Evolutionary conservation across 1,284 basidiomycete species (phyloP).

Genomic region (Moniliella sp.): DNA sequence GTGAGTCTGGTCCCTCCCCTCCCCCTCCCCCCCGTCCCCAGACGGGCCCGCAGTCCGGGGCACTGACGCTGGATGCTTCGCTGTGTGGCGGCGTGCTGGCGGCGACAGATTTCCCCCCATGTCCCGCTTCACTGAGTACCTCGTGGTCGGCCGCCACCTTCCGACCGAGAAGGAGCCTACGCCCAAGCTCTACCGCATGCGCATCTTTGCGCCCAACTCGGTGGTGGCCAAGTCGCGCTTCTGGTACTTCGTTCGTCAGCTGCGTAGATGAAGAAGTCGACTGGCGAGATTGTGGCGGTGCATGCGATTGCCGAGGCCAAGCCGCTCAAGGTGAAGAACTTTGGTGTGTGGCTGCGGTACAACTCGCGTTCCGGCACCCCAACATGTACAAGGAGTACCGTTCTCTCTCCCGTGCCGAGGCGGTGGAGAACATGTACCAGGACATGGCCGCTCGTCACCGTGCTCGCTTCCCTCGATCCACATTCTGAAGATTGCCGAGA

Average conservation of each 20-base stretch:
- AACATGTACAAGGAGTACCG: slow-evolving; percentile 69
- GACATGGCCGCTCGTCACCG: slow-evolving; percentile 98
- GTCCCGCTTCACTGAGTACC: slow-evolving; percentile 51
- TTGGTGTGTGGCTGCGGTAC: slow-evolving; percentile 97
- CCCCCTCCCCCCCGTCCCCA: too few relatives aligned
- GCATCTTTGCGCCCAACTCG: slow-evolving; percentile 95
- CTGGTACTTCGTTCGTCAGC: slow-evolving; percentile 88
- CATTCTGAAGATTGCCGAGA: slow-evolving; percentile 76
- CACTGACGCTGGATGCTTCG: too few relatives aligned
- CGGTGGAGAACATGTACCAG: slow-evolving; percentile 91
- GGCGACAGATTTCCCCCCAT: too few relatives aligned
- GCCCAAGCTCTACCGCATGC: slow-evolving; percentile 98
- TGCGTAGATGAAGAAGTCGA: slow-evolving; percentile 92
- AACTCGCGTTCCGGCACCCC: slow-evolving; percentile 37
- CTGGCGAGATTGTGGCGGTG: slow-evolving; percentile 92
- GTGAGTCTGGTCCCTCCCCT: too few relatives aligned
- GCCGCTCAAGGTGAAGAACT: slow-evolving; percentile 97
- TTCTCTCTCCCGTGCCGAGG: slow-evolving; percentile 76
- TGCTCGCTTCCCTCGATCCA: slow-evolving; percentile 97
- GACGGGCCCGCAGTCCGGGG: too few relatives aligned
- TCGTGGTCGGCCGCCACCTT: slow-evolving; percentile 90
- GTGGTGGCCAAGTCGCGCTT: slow-evolving; percentile 94
- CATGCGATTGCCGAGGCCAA: slow-evolving; percentile 72
- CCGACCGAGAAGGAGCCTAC: slow-evolving; percentile 78
- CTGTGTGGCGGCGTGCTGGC: too few relatives aligned